Evolutionary conservation across 495 filamentous ascomycete genomes (phyloP), one percentile per base, ranked within the genome.

Genomic region (Tuber magnatum): DNA sequence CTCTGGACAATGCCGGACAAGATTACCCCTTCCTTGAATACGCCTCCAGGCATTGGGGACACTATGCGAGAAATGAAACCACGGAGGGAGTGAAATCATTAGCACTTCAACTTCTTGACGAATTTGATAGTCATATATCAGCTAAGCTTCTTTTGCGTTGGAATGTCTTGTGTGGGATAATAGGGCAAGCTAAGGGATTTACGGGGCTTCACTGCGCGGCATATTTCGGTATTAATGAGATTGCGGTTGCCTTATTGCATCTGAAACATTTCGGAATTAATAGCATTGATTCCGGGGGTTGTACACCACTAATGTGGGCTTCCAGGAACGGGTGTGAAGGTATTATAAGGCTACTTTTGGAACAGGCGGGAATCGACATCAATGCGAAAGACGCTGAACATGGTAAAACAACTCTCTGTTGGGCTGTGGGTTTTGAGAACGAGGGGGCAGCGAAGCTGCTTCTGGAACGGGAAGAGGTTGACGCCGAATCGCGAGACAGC

Each of bases 301-400:
- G 76, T 43, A 81, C 82, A 65, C 79, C 83, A 40, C 73, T 84
- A 8, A 77, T 48, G 38, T 77, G 69, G 68, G 82, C 83, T n/a
- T 82, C 83, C 40, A 68, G 75, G 48, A 79, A 75, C 2, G 82
- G 81, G 6, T 76, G 84, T 56, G 74, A 79, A 71, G 73, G 43
- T 14, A 75, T 84, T 42, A 77, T 85, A 8, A 74, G 80, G 73
- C 74, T 79, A 43, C 75, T 85, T 18, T 78, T 76, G 18, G 43
- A 14, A 22, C n/a, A 65, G 35, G 51, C 35, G n/a, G 72, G 69
- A 7, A 72, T 70, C 22, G 24, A 76, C 39, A 0, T 38, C 28
- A 61, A 82, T 16, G 12, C 46, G 9, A 70, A 68, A 68, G 68
- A 76, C 48, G 39, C 28, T 69, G 71, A 24, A 14, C 43, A 78